These are phyloP conservation scores for Pleurostoma richardsiae DNA, from an alignment of 2,329 filamentous ascomycete species.

Conservation along the genomic window DNA sequence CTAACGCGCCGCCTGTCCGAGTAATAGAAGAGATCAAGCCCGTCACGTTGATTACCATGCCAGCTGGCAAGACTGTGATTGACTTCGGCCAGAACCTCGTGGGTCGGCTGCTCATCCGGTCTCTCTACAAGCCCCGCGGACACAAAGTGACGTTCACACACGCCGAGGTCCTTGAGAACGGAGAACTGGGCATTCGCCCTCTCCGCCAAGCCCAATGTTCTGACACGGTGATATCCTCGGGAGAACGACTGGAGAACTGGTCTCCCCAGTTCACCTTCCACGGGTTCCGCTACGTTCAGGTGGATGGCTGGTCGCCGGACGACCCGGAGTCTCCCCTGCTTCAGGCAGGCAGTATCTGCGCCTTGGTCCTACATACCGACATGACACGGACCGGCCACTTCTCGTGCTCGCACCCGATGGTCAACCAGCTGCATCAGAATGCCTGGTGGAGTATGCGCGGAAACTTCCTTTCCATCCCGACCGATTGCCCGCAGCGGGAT, in stretches of 20 bases:
- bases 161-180: conserved; percentile 49
- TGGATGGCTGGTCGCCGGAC: conserved; percentile 34
- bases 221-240: conserved; percentile 29
- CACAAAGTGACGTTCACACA: conserved; percentile 41
- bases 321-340: conserved; percentile 8
- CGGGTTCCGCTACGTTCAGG: conserved; percentile 45
- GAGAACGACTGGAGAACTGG: conserved; percentile 21
- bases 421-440: conserved; percentile 52
- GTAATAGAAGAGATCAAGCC: conserved; percentile 15
- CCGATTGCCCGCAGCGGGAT: conserved; percentile 53
- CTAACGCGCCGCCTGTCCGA: conserved; percentile 25
- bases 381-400: conserved; percentile 45
- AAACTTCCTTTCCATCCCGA: conserved; percentile 53
- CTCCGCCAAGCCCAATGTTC: conserved; percentile 35
- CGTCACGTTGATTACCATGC: conserved; percentile 3
- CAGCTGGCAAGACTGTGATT: conserved; percentile 38
- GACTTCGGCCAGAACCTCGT: conserved; percentile 58
- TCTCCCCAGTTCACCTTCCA: conserved; percentile 47
- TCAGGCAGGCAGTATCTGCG: conserved; percentile 13
- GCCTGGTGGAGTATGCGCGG: conserved; percentile 52
- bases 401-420: conserved; percentile 40
- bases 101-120: conserved; percentile 36
- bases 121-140: conserved; percentile 26
- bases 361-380: conserved; percentile 42
- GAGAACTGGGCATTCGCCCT: conserved; percentile 33